Conservation (phyloP, 805 yeast species). For the Cyberlindnera maritima region DNA sequence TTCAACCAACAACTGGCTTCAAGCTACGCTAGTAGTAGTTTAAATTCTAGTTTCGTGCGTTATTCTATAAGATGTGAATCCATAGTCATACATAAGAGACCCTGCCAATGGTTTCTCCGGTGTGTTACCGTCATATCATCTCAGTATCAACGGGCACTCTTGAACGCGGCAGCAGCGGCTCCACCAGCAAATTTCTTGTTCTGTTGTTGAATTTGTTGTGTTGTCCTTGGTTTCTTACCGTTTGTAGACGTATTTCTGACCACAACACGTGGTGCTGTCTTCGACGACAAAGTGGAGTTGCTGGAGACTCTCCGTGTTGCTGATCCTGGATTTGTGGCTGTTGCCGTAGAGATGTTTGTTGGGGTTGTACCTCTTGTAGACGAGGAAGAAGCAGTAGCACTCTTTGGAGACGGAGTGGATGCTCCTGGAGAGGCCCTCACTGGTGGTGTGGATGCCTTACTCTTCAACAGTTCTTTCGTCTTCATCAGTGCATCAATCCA, state of each 20-base stretch:
- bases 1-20: too few relatives aligned
- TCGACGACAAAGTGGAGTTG: background rate
- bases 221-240: constrained; percentile 14
- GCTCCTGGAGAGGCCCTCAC: constrained; percentile 2
- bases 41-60: too few relatives aligned
- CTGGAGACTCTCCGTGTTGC: background rate
- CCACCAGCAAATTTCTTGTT: constrained; percentile 32
- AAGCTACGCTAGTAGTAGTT: background rate
- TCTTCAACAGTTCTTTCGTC: constrained; percentile 56
- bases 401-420: constrained; percentile 5
- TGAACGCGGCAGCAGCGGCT: constrained; percentile 34
- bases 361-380: constrained; percentile 3
- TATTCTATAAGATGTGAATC: background rate
- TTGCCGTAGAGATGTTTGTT: background rate
- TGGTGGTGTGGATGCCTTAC: constrained; percentile 8
- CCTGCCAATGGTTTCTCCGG: too few relatives aligned
- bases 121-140: too few relatives aligned
- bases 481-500: constrained; percentile 73
- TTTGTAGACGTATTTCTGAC: constrained; percentile 9
- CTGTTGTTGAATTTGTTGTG: constrained; percentile 20
- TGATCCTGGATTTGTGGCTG: background rate
- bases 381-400: background rate
- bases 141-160: constrained; percentile 16
- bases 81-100: background rate
- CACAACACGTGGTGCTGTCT: constrained; percentile 4